A percentile compares a stretch with the other conserved stretches of the same genome.
phyloP scores from a whole-genome alignment of 2,329 filamentous ascomycete species.

The Colletotrichum euphorbiae region DNA sequence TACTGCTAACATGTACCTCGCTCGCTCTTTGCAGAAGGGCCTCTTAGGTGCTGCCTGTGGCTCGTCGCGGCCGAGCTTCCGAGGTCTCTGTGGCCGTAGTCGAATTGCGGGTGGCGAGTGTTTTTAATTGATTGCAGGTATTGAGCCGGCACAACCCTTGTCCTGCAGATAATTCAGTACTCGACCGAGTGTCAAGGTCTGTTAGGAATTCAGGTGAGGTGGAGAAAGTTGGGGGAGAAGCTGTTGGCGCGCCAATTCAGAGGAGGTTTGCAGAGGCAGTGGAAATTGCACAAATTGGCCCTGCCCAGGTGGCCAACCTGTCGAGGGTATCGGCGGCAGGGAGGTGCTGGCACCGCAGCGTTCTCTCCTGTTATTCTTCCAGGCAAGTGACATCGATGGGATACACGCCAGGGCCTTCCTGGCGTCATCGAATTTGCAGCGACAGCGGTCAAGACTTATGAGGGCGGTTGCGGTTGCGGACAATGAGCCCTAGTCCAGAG shows the following conservation, averaged over 20 bases:
- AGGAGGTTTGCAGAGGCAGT: conserved; percentile 8
- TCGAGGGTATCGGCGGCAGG: conserved; percentile 8
- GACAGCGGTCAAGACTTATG: not conserved
- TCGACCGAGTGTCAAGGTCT: conserved; percentile 38
- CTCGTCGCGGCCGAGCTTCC: not conserved
- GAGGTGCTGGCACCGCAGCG: not conserved
- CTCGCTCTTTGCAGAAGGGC: too few species aligned
- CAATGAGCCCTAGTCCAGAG: too few species aligned
- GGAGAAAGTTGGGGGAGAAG: conserved; percentile 30
- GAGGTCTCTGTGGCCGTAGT: not conserved
- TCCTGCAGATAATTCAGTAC: conserved; percentile 38
- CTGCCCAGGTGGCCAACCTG: not conserved
- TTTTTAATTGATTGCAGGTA: conserved; percentile 36
- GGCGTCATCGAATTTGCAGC: conserved; percentile 21
- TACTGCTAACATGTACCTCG: too few species aligned
- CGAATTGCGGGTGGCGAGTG: not conserved
- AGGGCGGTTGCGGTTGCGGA: too few species aligned
- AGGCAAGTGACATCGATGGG: conserved; percentile 19
- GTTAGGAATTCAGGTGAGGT: conserved; percentile 41
- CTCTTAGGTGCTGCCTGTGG: not conserved
- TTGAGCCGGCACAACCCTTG: conserved; percentile 28
- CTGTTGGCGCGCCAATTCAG: conserved; percentile 35
- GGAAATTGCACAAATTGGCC: conserved; percentile 27
- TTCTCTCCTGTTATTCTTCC: conserved; percentile 8
- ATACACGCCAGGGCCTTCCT: not conserved